Percentiles rank a stretch among this genome's conserved stretches.
These are phyloP conservation scores for Pleurostoma richardsiae DNA, from an alignment of 2,329 filamentous ascomycete species.

Conservation along the genomic window DNA sequence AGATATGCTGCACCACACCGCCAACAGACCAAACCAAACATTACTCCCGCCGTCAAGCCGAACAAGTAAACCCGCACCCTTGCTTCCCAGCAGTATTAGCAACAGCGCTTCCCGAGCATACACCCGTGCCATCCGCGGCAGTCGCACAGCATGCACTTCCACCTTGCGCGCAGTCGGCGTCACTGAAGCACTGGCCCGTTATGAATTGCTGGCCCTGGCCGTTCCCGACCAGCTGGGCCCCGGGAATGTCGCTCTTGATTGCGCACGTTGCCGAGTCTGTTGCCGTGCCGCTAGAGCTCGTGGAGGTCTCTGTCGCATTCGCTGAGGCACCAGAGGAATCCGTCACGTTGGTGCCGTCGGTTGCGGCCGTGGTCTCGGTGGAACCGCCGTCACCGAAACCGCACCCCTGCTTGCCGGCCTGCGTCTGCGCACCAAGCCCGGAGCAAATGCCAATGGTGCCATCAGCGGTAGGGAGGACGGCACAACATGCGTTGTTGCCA, in stretches of 20 bases:
- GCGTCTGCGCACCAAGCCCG: neutral
- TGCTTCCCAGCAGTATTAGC: conserved; percentile 3
- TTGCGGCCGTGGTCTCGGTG: too few species aligned
- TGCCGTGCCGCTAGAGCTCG: neutral
- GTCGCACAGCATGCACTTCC: conserved; percentile 2
- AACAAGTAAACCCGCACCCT: conserved; percentile 1
- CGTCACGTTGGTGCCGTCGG: neutral
- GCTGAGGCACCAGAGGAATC: neutral
- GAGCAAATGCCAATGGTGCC: conserved; percentile 1
- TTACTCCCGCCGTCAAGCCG: too few species aligned
- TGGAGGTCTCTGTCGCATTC: neutral
- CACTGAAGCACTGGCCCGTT: conserved; percentile 2
- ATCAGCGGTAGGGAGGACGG: neutral
- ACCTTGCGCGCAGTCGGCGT: conserved; percentile 4
- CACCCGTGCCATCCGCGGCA: conserved; percentile 1
- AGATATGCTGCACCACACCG: too few species aligned
- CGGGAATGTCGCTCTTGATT: neutral
- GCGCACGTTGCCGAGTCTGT: neutral
- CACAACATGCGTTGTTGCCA: conserved; percentile 1
- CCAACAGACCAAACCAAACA: too few species aligned
- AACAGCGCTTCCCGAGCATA: conserved; percentile 4
- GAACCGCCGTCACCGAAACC: neutral
- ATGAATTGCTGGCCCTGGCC: conserved; percentile 4
- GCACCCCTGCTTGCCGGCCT: neutral
- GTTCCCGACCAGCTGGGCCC: conserved; percentile 1